Conservation (phyloP, 352 stramenopile species). For the Phytophthora capsici region DNA sequence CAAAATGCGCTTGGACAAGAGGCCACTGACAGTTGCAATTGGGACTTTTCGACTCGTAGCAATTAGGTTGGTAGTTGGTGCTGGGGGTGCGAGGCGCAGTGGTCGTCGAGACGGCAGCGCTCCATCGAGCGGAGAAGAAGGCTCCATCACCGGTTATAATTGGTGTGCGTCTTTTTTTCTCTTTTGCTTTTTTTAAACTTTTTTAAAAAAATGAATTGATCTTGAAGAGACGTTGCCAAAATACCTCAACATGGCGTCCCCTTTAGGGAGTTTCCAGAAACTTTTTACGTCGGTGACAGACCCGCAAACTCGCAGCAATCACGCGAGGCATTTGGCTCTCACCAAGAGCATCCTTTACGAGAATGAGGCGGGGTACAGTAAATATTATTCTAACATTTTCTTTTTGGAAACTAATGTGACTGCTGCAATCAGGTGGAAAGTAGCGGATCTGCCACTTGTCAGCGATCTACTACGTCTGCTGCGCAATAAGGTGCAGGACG, state of each 20-base stretch:
- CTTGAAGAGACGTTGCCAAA: neutral
- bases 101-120: neutral
- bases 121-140: neutral
- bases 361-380: slow-evolving; percentile 65
- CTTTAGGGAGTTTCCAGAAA: slow-evolving; percentile 61
- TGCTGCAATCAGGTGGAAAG: slow-evolving; percentile 59
- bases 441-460: slow-evolving; percentile 68
- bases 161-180: too few relatives aligned
- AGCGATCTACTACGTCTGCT: slow-evolving; percentile 64
- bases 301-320: slow-evolving; percentile 67
- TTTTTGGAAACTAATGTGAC: neutral
- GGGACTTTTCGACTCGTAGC: neutral
- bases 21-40: neutral
- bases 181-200: too few relatives aligned
- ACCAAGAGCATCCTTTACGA: slow-evolving; percentile 81
- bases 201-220: too few relatives aligned
- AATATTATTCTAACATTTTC: neutral
- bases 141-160: too few relatives aligned
- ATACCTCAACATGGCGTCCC: slow-evolving; percentile 14
- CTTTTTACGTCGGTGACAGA: slow-evolving; percentile 67
- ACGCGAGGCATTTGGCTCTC: slow-evolving; percentile 74
- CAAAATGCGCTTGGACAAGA: slow-evolving; percentile 4
- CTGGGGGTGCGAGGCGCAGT: neutral
- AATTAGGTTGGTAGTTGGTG: neutral
- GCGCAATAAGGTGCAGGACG: slow-evolving; percentile 61